A percentile compares a stretch with the other conserved stretches of the same genome.
Evolutionary conservation across 2,329 filamentous ascomycete species (phyloP).

Genomic region (Neonectria magnoliae): DNA sequence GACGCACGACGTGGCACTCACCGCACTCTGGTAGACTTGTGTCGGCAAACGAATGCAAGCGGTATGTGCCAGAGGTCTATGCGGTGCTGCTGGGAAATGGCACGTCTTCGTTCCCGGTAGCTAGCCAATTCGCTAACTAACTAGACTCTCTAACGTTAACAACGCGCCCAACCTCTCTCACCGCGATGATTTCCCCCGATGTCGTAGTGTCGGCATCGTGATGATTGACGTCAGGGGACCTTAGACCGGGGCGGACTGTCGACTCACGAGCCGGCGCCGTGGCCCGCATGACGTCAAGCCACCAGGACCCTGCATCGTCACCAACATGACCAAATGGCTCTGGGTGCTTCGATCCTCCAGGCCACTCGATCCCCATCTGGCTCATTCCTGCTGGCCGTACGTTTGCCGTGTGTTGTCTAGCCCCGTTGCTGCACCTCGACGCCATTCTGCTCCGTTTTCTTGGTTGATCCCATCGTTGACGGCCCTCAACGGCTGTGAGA

Average conservation of each 20-base stretch:
- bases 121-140: not conserved
- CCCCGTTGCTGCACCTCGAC: slow-evolving; percentile 34
- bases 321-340: slow-evolving; percentile 1
- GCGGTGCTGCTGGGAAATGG: too few relatives aligned
- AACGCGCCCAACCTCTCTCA: slow-evolving; percentile 12
- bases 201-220: not conserved
- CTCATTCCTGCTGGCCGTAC: slow-evolving; percentile 11
- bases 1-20: not conserved
- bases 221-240: slow-evolving; percentile 40
- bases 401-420: slow-evolving; percentile 13
- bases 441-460: slow-evolving; percentile 32
- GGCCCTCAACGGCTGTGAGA: slow-evolving; percentile 9
- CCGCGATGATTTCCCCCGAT: slow-evolving; percentile 1
- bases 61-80: too few relatives aligned
- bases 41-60: not conserved
- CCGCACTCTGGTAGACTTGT: not conserved
- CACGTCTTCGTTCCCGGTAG: not conserved
- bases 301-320: slow-evolving; percentile 36
- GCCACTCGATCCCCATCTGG: not conserved
- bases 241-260: slow-evolving; percentile 8
- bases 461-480: slow-evolving; percentile 19
- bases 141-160: too few relatives aligned
- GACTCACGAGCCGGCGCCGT: slow-evolving; percentile 14
- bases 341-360: not conserved
- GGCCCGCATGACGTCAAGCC: slow-evolving; percentile 40